Base-by-base conservation (phyloP, 805 yeast species). In the Kodamaea hsintzibuensis region DNA sequence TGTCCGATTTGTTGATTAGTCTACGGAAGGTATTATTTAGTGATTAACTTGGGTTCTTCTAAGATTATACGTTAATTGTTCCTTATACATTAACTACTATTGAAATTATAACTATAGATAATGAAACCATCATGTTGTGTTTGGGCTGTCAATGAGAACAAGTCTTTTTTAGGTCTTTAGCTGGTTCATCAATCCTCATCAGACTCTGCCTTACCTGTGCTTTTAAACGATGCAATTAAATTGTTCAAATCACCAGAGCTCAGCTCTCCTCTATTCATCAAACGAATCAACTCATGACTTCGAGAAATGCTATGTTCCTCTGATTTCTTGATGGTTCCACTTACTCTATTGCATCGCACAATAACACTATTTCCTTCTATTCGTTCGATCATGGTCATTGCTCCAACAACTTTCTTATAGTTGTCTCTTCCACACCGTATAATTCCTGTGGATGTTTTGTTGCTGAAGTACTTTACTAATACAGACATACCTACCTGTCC, bases 251-350 rank as follows among this genome's bases (percentile, higher is more conserved):
- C 55, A 17, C 33, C 22, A 2, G 42, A 46, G 27, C 43, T 50
- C 35, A 43, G 49, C 17, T 50, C 56, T 10, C 58, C 54, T 22
- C 53, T 55, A 27, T 54, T 55, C 14, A 65, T 33, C 46, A 56
- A 17, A 53, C 68, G 58, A 63, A 80, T 70, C 44, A 70, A 57
- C 43, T 73, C 69, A 50, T 77, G 74, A 63, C 82, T 74, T 52
- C 77, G 67, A 27, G 57, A 57, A 10, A 89, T 83, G 0, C 91
- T 86, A 54, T 77, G 81, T 58, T 84, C 80, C 65, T 92, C 96
- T 58, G 96, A 82, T 64, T 89, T 90, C 65, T 85, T 86, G 33
- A 92, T 91, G 0, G 97, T 91, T 0, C 97, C 98, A 63, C 96
- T 86, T 0, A 89, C 83, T 54, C 86, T 88, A 3, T 81, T 71